Percentiles rank a stretch among this genome's conserved stretches.
These are phyloP conservation scores for Parasitella parasitica DNA, from an alignment of 371 early-diverging fungal species.

Conservation along the genomic window DNA sequence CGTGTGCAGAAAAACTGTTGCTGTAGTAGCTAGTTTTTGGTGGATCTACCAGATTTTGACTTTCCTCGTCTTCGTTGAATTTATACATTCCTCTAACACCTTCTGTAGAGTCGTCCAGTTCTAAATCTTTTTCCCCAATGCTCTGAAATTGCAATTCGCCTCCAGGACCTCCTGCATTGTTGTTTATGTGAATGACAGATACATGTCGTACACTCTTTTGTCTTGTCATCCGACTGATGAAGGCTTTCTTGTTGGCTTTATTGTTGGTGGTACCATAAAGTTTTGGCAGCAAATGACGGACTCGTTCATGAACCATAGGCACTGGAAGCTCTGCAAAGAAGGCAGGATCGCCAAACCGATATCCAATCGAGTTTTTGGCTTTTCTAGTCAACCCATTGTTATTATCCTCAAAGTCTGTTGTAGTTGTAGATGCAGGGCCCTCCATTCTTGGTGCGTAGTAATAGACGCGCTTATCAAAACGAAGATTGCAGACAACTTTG, in stretches of 20 bases:
- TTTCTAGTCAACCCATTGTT: background rate
- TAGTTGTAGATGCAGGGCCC: background rate
- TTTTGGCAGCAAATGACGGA: slow-evolving; percentile 52
- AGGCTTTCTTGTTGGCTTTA: slow-evolving; percentile 4
- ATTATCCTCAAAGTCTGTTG: background rate
- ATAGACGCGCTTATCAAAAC: slow-evolving; percentile 53
- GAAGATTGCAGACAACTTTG: slow-evolving; percentile 53
- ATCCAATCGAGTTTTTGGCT: slow-evolving; percentile 25
- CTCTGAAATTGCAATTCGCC: slow-evolving; percentile 39
- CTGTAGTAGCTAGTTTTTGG: slow-evolving; percentile 13
- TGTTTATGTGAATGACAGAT: slow-evolving; percentile 21
- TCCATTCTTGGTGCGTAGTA: slow-evolving; percentile 36
- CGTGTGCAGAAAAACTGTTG: background rate
- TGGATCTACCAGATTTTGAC: slow-evolving; percentile 11
- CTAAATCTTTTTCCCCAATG: slow-evolving; percentile 31
- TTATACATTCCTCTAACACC: slow-evolving; percentile 38
- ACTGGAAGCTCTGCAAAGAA: slow-evolving; percentile 54
- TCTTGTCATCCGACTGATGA: slow-evolving; percentile 30
- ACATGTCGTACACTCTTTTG: slow-evolving; percentile 35
- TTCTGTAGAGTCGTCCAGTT: slow-evolving; percentile 39
- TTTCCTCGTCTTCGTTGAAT: slow-evolving; percentile 32
- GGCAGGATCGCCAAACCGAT: slow-evolving; percentile 59
- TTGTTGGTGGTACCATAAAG: slow-evolving; percentile 33
- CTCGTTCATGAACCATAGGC: slow-evolving; percentile 58
- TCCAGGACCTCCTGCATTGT: background rate